These are phyloP conservation scores for Magnaporthales sp. DNA, from an alignment of 2,329 filamentous ascomycete genomes.

Conservation along the genomic window DNA sequence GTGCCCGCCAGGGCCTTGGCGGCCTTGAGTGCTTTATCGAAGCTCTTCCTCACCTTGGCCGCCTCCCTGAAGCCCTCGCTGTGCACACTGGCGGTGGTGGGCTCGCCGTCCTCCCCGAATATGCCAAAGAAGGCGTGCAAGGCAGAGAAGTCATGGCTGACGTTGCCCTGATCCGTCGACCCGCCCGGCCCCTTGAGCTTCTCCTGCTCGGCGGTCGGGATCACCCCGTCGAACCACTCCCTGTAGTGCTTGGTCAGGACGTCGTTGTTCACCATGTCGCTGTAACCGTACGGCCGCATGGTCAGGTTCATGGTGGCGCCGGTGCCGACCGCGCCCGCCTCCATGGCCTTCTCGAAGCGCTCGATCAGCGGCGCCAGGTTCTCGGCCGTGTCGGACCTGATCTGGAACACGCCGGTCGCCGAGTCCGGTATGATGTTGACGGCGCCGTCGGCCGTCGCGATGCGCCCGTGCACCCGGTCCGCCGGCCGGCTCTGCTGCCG, in stretches of 20 bases:
- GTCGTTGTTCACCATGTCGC: constrained; percentile 22
- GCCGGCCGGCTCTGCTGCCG: constrained; percentile 16
- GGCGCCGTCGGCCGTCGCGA: constrained; percentile 7
- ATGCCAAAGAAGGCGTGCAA: constrained; percentile 44
- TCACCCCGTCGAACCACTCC: constrained; percentile 2
- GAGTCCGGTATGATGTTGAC: constrained; percentile 26
- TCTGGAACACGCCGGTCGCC: constrained; percentile 48
- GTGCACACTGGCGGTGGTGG: constrained; percentile 37
- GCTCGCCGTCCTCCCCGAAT: constrained; percentile 41
- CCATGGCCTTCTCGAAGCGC: constrained; percentile 19
- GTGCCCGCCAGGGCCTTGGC: constrained; percentile 39
- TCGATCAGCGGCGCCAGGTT: constrained; percentile 14
- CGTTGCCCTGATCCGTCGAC: constrained; percentile 50
- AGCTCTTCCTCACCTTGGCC: constrained; percentile 37
- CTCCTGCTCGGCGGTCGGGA: constrained; percentile 31
- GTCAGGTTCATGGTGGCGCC: constrained; percentile 27
- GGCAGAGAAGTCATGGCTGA: constrained; percentile 48
- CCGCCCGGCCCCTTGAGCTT: constrained; percentile 33
- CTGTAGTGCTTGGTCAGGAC: constrained; percentile 15
- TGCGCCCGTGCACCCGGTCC: constrained; percentile 8
- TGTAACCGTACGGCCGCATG: constrained; percentile 19
- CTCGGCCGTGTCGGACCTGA: constrained; percentile 38
- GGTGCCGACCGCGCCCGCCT: constrained; percentile 22
- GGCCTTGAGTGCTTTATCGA: constrained; percentile 33
- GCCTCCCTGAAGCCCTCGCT: constrained; percentile 43